These are phyloP conservation scores for Ogataea neopini DNA, from an alignment of 805 yeast species.

Conservation along the genomic window DNA sequence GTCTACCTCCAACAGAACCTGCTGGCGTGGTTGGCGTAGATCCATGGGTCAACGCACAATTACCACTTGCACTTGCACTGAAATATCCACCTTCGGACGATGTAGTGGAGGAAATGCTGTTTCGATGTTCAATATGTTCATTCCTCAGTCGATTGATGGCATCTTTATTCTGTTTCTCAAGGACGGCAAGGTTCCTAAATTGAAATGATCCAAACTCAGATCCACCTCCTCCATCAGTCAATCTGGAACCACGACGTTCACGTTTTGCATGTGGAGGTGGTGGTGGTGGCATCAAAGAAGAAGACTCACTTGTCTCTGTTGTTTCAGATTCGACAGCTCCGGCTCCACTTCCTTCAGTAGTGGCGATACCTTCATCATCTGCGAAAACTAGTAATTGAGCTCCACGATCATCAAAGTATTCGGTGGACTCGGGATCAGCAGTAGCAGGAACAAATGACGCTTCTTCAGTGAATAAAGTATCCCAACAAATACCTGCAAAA, in stretches of 20 bases:
- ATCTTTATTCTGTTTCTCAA: conserved; percentile 93
- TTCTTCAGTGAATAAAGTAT: conserved; percentile 60
- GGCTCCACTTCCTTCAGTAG: conserved; percentile 18
- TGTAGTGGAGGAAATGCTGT: conserved; percentile 42
- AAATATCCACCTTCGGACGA: conserved; percentile 43
- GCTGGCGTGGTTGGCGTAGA: conserved; percentile 32
- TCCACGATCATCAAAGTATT: conserved; percentile 89
- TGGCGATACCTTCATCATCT: conserved; percentile 39
- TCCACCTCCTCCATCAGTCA: conserved; percentile 59
- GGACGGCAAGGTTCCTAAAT: conserved; percentile 82
- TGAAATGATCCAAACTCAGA: conserved; percentile 91
- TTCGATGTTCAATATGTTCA: conserved; percentile 68
- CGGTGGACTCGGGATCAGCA: conserved; percentile 83
- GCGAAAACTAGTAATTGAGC: conserved; percentile 72
- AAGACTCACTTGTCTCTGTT: no score
- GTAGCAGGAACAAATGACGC: conserved; percentile 82
- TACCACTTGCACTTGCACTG: conserved; percentile 19
- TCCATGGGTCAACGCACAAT: conserved; percentile 14
- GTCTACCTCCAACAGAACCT: conserved; percentile 11
- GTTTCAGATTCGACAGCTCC: conserved; percentile 15
- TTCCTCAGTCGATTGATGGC: conserved; percentile 82
- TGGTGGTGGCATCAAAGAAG: conserved; percentile 17
- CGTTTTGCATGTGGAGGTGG: conserved; percentile 45
- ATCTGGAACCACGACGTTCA: conserved; percentile 71
- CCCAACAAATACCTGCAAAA: conserved; percentile 76